A percentile compares a stretch with the other conserved stretches of the same genome.
Conservation (phyloP, 177 flowering plant genomes). For the Tripterygium wilfordii region DNA sequence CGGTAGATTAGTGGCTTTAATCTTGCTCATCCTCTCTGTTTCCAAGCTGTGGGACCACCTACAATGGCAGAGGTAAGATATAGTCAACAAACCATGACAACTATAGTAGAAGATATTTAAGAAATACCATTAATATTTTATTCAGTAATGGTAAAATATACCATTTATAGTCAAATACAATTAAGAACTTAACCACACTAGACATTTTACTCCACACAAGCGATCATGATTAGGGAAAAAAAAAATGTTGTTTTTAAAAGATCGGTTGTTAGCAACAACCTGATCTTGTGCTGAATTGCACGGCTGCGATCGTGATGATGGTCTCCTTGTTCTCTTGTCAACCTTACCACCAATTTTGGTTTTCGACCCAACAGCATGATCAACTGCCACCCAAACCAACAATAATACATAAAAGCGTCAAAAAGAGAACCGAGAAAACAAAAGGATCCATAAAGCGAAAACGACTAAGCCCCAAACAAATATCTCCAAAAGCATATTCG, state of each 20-base stretch:
- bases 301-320: constrained; percentile 12
- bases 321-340: constrained; percentile 13
- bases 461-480: too few relatives aligned
- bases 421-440: not conserved
- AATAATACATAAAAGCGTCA: too few relatives aligned
- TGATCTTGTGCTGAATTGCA: constrained; percentile 33
- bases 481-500: constrained; percentile 9
- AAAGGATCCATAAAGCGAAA: not conserved
- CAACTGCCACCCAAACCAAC: too few relatives aligned
- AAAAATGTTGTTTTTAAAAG: not conserved
- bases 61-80: too few relatives aligned
- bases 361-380: not conserved
- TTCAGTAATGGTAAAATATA: too few relatives aligned
- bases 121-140: too few relatives aligned
- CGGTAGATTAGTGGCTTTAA: constrained; percentile 6
- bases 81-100: too few relatives aligned
- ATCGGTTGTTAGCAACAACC: constrained; percentile 11
- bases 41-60: constrained; percentile 39
- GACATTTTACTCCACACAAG: too few relatives aligned
- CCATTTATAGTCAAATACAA: too few relatives aligned
- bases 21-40: constrained; percentile 14
- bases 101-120: too few relatives aligned
- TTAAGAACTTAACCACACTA: too few relatives aligned
- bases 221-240: not conserved
- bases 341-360: not conserved